Evolutionary conservation across 352 stramenopile species (phyloP).

Genomic region (Phytopythium montanum): DNA sequence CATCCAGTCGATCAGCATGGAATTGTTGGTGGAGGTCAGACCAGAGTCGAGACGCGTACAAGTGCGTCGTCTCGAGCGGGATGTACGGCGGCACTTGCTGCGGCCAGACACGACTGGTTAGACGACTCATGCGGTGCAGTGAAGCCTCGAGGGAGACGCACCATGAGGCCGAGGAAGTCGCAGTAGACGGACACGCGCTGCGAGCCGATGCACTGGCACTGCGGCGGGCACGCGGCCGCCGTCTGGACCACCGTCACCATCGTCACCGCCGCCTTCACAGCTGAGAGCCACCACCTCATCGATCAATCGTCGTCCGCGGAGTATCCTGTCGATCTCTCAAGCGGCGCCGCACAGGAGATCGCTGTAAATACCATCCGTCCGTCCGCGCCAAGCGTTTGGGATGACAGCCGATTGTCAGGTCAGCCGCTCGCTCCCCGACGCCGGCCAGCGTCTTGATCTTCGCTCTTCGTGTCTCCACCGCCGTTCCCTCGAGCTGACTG

Average conservation of each 20-base stretch:
- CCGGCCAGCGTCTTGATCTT: neutral
- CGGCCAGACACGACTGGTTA: neutral
- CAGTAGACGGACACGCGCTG: slow-evolving; percentile 70
- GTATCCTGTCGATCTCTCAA: neutral
- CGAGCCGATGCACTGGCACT: slow-evolving; percentile 65
- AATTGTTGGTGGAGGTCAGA: slow-evolving; percentile 7
- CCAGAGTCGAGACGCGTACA: slow-evolving; percentile 35
- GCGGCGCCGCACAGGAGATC: neutral
- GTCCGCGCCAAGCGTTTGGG: neutral
- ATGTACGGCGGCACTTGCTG: slow-evolving; percentile 60
- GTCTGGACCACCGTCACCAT: neutral
- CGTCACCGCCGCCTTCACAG: neutral
- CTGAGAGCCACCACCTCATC: neutral
- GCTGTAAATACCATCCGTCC: neutral
- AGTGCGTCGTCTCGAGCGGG: slow-evolving; percentile 60
- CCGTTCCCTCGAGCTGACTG: neutral
- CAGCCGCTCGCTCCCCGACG: neutral
- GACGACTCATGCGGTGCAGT: neutral
- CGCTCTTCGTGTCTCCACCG: neutral
- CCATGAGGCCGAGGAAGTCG: slow-evolving; percentile 63
- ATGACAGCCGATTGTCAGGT: neutral
- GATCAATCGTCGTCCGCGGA: neutral
- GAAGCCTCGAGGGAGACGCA: slow-evolving; percentile 10
- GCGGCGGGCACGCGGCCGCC: slow-evolving; percentile 28
- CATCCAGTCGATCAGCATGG: slow-evolving; percentile 7